Evolutionary conservation across 179 eudicot genomes (phyloP).

Genomic region (Spergularia azorica): DNA sequence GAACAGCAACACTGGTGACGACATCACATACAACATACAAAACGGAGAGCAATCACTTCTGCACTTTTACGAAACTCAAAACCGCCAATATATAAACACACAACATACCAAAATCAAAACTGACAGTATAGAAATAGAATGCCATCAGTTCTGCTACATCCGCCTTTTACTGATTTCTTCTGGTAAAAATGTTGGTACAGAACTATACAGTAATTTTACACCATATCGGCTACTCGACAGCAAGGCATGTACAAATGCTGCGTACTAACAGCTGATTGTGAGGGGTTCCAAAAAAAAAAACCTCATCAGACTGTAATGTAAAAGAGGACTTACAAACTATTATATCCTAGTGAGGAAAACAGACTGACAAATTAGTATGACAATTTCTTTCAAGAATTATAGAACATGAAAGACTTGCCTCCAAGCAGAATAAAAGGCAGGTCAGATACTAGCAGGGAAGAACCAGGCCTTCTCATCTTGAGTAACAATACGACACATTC

Average conservation of each 20-base stretch:
- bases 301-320: slow-evolving; percentile 20
- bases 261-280: slow-evolving; percentile 13
- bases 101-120: too few relatives aligned
- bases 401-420: slow-evolving; percentile 28
- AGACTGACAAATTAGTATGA: background rate
- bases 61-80: too few relatives aligned
- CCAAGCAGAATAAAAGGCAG: slow-evolving; percentile 17
- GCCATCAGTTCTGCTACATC: background rate
- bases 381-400: background rate
- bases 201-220: slow-evolving; percentile 15
- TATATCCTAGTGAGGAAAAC: background rate
- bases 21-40: too few relatives aligned
- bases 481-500: slow-evolving; percentile 1
- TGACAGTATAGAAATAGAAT: background rate
- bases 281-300: slow-evolving; percentile 12
- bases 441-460: slow-evolving; percentile 11
- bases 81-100: too few relatives aligned
- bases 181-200: background rate
- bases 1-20: too few relatives aligned
- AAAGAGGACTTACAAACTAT: slow-evolving; percentile 14
- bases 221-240: background rate
- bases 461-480: slow-evolving; percentile 21
- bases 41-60: too few relatives aligned
- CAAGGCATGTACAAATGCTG: slow-evolving; percentile 19
- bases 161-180: background rate